Conservation (phyloP, 2,329 filamentous ascomycete species). For the Exophiala aquamarina region DNA sequence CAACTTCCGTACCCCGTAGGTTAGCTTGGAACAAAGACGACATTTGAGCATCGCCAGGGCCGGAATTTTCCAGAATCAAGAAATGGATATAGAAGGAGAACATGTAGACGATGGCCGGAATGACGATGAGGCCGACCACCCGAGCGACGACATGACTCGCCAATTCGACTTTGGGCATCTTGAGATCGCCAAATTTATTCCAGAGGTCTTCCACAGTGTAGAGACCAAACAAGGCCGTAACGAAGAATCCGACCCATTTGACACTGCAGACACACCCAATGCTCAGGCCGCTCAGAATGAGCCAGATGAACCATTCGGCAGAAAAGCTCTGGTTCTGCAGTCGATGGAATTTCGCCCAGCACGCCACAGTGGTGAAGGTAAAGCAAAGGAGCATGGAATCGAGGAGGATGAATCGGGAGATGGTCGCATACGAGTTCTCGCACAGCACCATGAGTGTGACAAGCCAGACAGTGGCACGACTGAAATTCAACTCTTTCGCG, state of each 20-base stretch:
- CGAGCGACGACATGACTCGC: constrained; percentile 77
- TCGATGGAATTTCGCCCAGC: constrained; percentile 95
- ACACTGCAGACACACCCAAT: constrained; percentile 98
- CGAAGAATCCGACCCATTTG: constrained; percentile 96
- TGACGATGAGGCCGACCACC: constrained; percentile 80
- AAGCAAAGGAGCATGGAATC: constrained; percentile 99
- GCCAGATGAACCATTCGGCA: constrained; percentile 89
- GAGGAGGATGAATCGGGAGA: constrained; percentile 95
- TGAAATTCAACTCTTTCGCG: constrained; percentile 84
- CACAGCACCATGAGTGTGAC: constrained; percentile 96
- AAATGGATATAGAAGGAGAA: constrained; percentile 96
- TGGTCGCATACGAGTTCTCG: constrained; percentile 99
- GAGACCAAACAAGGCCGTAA: constrained; percentile 88
- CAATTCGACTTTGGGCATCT: constrained; percentile 77
- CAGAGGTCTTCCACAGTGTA: constrained; percentile 97
- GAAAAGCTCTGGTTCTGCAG: constrained; percentile 84
- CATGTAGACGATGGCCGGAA: constrained; percentile 90
- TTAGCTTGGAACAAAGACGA: constrained; percentile 99
- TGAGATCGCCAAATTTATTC: constrained; percentile 94
- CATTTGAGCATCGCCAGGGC: constrained; percentile 99
- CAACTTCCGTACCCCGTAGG: constrained; percentile 87
- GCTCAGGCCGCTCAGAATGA: constrained; percentile 88
- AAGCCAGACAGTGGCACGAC: constrained; percentile 86
- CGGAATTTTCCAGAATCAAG: constrained; percentile 85
- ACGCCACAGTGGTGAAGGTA: constrained; percentile 95